Percentiles rank a stretch among this genome's conserved stretches.
Conservation (phyloP, 495 filamentous ascomycete genomes). For the Penicillium lividum region DNA sequence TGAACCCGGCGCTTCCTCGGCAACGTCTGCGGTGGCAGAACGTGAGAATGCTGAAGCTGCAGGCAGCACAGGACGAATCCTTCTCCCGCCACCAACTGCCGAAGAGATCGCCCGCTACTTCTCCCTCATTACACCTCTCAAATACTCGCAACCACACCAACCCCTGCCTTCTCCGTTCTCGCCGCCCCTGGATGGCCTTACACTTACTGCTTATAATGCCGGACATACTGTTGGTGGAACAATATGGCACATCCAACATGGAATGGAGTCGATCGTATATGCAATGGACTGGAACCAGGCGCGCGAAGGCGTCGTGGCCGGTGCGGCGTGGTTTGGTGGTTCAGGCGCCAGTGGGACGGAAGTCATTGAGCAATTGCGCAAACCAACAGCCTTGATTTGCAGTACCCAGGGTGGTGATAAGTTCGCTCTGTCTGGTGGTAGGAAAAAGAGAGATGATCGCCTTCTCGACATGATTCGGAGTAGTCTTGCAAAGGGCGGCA, state of each 20-base stretch:
- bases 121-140: conserved; percentile 85
- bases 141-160: conserved; percentile 95
- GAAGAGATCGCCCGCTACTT: conserved; percentile 94
- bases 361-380: conserved; percentile 87
- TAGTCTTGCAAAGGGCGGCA: conserved; percentile 77
- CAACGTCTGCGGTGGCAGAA: conserved; percentile 35
- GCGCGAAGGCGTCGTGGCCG: conserved; percentile 87
- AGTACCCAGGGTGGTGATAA: conserved; percentile 80
- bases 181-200: conserved; percentile 86
- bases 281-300: conserved; percentile 98
- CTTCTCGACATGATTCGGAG: conserved; percentile 78
- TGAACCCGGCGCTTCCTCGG: conserved; percentile 59
- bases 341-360: conserved; percentile 80
- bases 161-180: conserved; percentile 83
- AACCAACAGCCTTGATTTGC: conserved; percentile 91
- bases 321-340: conserved; percentile 89
- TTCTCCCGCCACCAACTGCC: conserved; percentile 75
- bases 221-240: conserved; percentile 95
- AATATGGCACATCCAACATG: conserved; percentile 98
- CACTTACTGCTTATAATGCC: conserved; percentile 94
- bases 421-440: conserved; percentile 65
- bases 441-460: conserved; percentile 79
- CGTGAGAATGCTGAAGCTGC: conserved; percentile 24
- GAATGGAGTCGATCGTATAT: conserved; percentile 94
- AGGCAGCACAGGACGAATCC: conserved; percentile 50